These are phyloP conservation scores for Xylaria cubensis DNA, from an alignment of 495 filamentous ascomycete species.

Conservation along the genomic window DNA sequence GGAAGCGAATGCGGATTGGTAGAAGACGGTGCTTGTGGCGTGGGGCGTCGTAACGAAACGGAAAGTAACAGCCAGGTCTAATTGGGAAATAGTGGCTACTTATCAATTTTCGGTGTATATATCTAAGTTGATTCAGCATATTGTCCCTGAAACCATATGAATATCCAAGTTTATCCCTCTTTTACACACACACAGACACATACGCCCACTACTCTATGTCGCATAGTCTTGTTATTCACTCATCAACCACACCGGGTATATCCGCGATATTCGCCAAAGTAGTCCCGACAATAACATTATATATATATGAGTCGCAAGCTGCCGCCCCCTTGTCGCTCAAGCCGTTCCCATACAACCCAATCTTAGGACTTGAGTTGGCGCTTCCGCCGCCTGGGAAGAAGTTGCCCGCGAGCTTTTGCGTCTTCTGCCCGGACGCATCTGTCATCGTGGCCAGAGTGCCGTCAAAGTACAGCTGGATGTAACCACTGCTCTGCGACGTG, in stretches of 20 bases:
- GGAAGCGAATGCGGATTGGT: no score
- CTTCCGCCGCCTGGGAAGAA: conserved; percentile 19
- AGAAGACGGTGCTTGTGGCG: no score
- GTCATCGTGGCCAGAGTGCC: conserved; percentile 19
- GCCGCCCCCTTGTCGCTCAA: conserved; percentile 11
- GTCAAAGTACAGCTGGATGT: conserved; percentile 23
- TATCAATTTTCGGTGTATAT: no score
- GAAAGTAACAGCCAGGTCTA: no score
- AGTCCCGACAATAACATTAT: conserved; percentile 24
- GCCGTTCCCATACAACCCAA: conserved; percentile 24
- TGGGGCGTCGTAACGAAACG: no score
- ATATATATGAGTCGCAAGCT: conserved; percentile 24
- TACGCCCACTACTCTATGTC: neutral
- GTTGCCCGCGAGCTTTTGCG: conserved; percentile 17
- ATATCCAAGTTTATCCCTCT: neutral
- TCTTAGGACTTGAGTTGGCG: conserved; percentile 21
- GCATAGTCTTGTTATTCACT: neutral
- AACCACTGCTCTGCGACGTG: conserved; percentile 24
- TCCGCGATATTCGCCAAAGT: conserved; percentile 24
- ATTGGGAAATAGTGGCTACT: no score
- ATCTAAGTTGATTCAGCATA: no score
- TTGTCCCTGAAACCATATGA: neutral
- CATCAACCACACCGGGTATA: conserved; percentile 17
- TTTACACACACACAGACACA: neutral
- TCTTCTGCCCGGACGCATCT: conserved; percentile 15